Evolutionary conservation across 768 basidiomycete genomes (phyloP), one percentile per base, ranked within the genome.

Genomic region (Leccinum truebloodii): DNA sequence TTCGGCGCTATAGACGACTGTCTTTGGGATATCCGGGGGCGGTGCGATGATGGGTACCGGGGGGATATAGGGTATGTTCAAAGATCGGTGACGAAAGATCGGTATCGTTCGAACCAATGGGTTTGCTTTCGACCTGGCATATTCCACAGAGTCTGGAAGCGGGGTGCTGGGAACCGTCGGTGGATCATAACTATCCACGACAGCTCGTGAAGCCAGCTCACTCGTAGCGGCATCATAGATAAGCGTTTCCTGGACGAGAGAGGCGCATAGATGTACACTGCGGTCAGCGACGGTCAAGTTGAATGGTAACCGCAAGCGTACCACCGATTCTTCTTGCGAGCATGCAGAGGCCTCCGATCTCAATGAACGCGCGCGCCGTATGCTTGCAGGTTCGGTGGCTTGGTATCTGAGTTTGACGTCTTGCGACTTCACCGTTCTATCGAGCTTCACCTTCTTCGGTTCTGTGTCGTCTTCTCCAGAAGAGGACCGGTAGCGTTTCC

Each of bases 11-110:
- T 26, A 52, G 16, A 72, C 39, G 0, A 24, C 1, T 0, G 55
- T 77, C 75, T 26, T 66, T 39, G 6, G 73, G 61, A 26, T 71
- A 67, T 8, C 75, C 68, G 65, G 54, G 0, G 86, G 83, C 2
- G 86, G 86, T 4, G 84, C 84, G 14, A 87, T 81, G 57, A 85
- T 77, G 0, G 86, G 85, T 0, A 86, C 78, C 0, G 65, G 58
- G 6, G 67, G 63, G 6, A 67, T 73, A 9, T 20, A 3, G 1
- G 61, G 55, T 1, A 48, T 22, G 87, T 85, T 52, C 80, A 12
- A 63, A 2, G 58, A 60, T 26, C 41, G 35, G 18, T 16, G 54
- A 4, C 53, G 57, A 14, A 64, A 59, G 9, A 65, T 5, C 8
- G 54, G 39, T 5, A 67, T 32, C 3, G 72, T 74, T 35, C 72